Base-by-base conservation (phyloP, 2,329 filamentous ascomycete genomes). In the Ophiostoma australiae region DNA sequence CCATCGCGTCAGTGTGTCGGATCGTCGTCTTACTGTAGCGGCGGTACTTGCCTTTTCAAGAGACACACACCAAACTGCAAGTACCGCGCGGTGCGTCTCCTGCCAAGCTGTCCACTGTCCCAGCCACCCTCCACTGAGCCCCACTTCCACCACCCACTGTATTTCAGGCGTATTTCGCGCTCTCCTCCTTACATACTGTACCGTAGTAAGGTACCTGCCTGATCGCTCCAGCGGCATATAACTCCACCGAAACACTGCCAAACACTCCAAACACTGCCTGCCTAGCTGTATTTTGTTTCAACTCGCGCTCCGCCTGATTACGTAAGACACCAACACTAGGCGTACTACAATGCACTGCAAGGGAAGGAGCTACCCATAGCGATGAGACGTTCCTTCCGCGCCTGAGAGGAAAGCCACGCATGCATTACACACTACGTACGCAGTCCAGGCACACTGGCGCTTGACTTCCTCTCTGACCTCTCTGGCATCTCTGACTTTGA, bases 321-420 rank as follows among this genome's bases (percentile, higher is more conserved):
- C 17, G 15, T 65, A 65, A 65, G n/a, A 20, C 17, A 17, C 4
- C 33, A 35, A 17, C 10, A 37, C 65, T 7, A 61, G 55, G 55
- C 23, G 15, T 27, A 58, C 10, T 58, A 13, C 20, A 41, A 41
- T n/a, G n/a, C n/a, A n/a, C n/a, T n/a, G n/a, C 27, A 31, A 31
- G 35, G 37, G 33, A 39, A 41, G 65, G 65, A 67, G 65, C 65
- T 67, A 37, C 37, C 65, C 33, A 35, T 37, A 65, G 61, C 61
- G 61, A 67, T 67, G 65, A 67, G 65, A 67, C 65, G 65, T 37
- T 11, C 63, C 35, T 66, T 66, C 63, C 63, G 63, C 63, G 35
- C 35, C 63, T 67, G 65, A 17, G 35, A 37, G n/a, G 65, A 41
- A 65, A 67, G 65, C 65, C 65, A 67, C 65, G 65, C 35, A 67